Evolutionary conservation across 768 basidiomycete species (phyloP).

Genomic region (Podaxis mareebaensis): DNA sequence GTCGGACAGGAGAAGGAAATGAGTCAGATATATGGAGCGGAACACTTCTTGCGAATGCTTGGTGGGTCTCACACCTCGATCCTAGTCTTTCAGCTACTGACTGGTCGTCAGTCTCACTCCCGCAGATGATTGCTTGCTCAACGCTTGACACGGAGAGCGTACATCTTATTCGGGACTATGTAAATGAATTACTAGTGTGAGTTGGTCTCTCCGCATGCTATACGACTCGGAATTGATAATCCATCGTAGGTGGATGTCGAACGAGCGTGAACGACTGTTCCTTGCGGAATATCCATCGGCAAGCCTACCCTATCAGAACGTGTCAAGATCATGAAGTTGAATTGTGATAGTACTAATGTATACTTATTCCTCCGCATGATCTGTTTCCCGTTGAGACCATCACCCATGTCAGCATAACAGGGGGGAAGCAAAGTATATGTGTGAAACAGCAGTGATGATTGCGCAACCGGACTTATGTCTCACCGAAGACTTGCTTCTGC

Average conservation of each 20-base stretch:
- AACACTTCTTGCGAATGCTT: conserved; percentile 89
- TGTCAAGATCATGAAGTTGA: conserved; percentile 62
- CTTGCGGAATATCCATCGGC: conserved; percentile 78
- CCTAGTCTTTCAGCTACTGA: conserved; percentile 4
- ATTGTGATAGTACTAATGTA: not conserved
- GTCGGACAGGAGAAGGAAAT: conserved; percentile 75
- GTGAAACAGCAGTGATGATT: no score
- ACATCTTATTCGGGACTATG: conserved; percentile 80
- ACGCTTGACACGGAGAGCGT: conserved; percentile 91
- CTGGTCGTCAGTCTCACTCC: conserved; percentile 74
- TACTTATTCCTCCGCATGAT: not conserved
- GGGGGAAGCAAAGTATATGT: no score
- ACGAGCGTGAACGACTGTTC: conserved; percentile 74
- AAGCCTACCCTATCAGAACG: conserved; percentile 77
- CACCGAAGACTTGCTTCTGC: no score
- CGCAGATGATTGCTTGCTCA: conserved; percentile 86
- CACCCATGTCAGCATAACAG: not conserved
- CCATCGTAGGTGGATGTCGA: conserved; percentile 68
- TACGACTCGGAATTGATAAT: not conserved
- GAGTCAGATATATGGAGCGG: conserved; percentile 91
- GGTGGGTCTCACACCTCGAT: conserved; percentile 50
- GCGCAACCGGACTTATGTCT: no score
- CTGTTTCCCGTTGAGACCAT: not conserved
- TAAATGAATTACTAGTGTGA: conserved; percentile 83
- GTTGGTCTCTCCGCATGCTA: conserved; percentile 18